phyloP scores from a whole-genome alignment of 164 flowering plant species.

The Aristolochia contorta region DNA sequence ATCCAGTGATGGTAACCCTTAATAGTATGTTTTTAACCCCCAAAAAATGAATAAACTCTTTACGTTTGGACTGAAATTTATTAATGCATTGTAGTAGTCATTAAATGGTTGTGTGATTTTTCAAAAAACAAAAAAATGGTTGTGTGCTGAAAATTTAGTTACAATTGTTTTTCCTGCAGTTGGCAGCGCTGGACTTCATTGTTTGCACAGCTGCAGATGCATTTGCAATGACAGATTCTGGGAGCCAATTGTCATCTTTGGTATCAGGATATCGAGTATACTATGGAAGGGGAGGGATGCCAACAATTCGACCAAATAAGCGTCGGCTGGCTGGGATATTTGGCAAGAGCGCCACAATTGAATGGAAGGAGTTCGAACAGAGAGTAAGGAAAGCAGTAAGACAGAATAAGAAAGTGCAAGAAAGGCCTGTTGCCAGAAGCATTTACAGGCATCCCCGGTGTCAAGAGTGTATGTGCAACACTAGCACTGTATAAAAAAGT shows the following conservation, averaged over 20 bases:
- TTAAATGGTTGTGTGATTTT: too few relatives aligned
- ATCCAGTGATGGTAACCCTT: too few relatives aligned
- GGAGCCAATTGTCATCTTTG: conserved; percentile 88
- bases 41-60: too few relatives aligned
- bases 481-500: not conserved
- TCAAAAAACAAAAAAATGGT: too few relatives aligned
- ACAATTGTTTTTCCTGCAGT: conserved; percentile 23
- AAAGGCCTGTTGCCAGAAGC: conserved; percentile 24
- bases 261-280: conserved; percentile 86
- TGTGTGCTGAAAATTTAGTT: not conserved
- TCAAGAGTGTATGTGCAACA: conserved; percentile 26
- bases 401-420: conserved; percentile 19
- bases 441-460: conserved; percentile 29
- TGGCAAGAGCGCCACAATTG: conserved; percentile 66
- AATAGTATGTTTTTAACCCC: too few relatives aligned
- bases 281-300: conserved; percentile 72
- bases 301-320: conserved; percentile 88
- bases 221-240: conserved; percentile 97
- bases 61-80: too few relatives aligned
- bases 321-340: conserved; percentile 86
- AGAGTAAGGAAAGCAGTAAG: conserved; percentile 25
- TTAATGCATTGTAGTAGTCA: too few relatives aligned
- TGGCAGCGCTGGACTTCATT: conserved; percentile 95
- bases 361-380: conserved; percentile 46
- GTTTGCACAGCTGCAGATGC: conserved; percentile 83